These are phyloP conservation scores for Sporothrix pseudoabietina DNA, from an alignment of 2,329 filamentous ascomycete species.

Conservation along the genomic window DNA sequence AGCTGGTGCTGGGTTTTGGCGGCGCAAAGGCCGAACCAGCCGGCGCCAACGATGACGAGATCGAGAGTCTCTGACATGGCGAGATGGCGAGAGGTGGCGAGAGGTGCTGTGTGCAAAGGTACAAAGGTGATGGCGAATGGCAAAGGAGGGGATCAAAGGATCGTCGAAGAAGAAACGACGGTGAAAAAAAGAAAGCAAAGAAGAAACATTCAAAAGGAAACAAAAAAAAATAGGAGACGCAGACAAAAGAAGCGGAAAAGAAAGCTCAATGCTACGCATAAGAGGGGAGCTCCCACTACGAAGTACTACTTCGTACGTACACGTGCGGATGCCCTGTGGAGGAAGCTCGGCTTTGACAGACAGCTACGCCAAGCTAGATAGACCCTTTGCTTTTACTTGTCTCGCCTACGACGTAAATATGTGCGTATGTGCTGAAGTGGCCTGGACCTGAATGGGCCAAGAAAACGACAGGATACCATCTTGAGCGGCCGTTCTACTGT, in stretches of 20 bases:
- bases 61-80: conserved; percentile 46
- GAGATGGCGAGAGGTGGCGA: background rate
- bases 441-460: background rate
- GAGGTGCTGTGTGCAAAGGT: background rate
- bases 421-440: background rate
- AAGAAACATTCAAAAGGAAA: background rate
- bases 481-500: too few relatives aligned
- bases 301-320: background rate
- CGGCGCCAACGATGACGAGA: conserved; percentile 55
- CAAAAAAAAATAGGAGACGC: background rate
- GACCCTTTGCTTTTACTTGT: background rate
- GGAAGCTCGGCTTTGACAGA: conserved; percentile 1
- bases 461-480: background rate
- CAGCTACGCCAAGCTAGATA: background rate
- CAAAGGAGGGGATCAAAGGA: background rate
- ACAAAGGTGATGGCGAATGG: background rate
- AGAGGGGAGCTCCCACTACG: background rate
- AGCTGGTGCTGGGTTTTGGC: conserved; percentile 64
- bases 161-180: background rate
- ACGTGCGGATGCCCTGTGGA: background rate
- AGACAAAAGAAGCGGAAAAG: background rate
- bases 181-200: background rate
- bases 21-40: conserved; percentile 55
- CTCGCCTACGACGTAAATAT: background rate
- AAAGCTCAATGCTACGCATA: conserved; percentile 8